Evolutionary conservation across 2,329 filamentous ascomycete species (phyloP).

Genomic region (Berkeleyomyces rouxiae): DNA sequence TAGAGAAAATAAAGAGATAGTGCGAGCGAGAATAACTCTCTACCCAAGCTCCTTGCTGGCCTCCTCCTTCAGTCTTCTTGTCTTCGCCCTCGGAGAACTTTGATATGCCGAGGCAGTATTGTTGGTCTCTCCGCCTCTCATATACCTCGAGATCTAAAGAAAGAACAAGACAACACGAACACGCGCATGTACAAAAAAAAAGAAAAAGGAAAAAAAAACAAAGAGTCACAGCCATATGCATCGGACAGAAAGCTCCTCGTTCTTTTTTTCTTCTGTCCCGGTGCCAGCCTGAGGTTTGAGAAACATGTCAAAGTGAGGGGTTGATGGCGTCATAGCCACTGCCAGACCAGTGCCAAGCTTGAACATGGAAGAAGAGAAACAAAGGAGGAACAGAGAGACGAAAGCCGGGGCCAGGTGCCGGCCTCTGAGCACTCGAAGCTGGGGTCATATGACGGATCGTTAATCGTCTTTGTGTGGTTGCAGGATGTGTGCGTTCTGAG

Average conservation of each 20-base stretch:
- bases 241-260: neutral
- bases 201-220: neutral
- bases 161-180: neutral
- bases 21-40: neutral
- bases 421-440: neutral
- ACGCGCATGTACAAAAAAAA: neutral
- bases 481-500: neutral
- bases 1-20: neutral
- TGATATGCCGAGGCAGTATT: neutral
- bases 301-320: conserved; percentile 4
- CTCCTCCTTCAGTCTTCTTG: neutral
- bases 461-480: neutral
- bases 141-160: neutral
- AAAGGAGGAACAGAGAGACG: neutral
- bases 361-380: neutral
- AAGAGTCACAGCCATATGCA: too few relatives aligned
- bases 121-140: neutral
- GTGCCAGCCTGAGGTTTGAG: neutral
- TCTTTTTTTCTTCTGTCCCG: neutral
- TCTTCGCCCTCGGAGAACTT: neutral
- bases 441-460: neutral
- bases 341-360: neutral
- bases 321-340: neutral
- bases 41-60: neutral
- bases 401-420: neutral